Evolutionary conservation across 495 filamentous ascomycete species (phyloP).

Genomic region (Aspergillus avenaceus): DNA sequence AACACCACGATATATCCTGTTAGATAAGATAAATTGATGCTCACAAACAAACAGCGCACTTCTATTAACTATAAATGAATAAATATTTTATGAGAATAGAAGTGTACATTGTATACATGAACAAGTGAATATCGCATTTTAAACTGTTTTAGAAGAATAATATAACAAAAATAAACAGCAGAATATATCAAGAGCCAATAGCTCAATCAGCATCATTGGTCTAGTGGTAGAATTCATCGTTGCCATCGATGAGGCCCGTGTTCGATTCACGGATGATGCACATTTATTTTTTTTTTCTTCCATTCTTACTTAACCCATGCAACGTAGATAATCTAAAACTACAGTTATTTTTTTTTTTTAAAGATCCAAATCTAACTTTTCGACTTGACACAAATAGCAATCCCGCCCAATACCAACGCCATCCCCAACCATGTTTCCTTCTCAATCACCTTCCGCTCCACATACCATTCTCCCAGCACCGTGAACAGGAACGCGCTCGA

Average conservation of each 20-base stretch:
- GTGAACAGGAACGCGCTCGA: slow-evolving; percentile 93
- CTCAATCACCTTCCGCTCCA: slow-evolving; percentile 82
- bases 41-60: too few species aligned
- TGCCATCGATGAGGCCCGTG: slow-evolving; percentile 57
- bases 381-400: slow-evolving; percentile 78
- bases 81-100: too few species aligned
- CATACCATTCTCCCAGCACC: slow-evolving; percentile 92
- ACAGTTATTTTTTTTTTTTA: neutral
- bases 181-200: too few species aligned
- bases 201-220: slow-evolving; percentile 57
- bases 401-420: slow-evolving; percentile 73
- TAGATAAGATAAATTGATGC: too few species aligned
- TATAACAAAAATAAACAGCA: too few species aligned
- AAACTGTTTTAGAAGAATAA: too few species aligned
- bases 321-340: slow-evolving; percentile 1
- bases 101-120: too few species aligned
- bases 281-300: slow-evolving; percentile 17
- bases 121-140: too few species aligned
- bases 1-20: too few species aligned
- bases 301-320: neutral
- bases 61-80: too few species aligned
- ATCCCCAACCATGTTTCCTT: slow-evolving; percentile 89
- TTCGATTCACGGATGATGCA: slow-evolving; percentile 58
- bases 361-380: slow-evolving; percentile 27
- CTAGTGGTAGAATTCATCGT: slow-evolving; percentile 60